Percentiles rank a stretch among this genome's conserved stretches.
phyloP scores from a whole-genome alignment of 2,329 filamentous ascomycete species.

The Scopulariopsis brevicaulis region DNA sequence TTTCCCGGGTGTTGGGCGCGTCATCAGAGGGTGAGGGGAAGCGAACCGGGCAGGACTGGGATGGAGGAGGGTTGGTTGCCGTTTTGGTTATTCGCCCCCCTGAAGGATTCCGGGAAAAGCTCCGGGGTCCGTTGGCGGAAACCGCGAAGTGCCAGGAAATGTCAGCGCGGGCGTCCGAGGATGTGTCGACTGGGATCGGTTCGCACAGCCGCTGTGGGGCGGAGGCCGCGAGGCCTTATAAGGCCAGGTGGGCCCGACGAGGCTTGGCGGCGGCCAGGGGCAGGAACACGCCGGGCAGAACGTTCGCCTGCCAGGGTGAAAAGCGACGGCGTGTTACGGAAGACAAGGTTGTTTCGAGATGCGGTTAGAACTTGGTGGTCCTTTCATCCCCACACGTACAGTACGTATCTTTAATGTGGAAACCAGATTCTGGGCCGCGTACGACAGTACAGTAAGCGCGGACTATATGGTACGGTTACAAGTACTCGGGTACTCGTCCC shows the following conservation, averaged over 20 bases:
- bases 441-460: not conserved
- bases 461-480: not conserved
- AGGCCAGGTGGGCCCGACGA: not conserved
- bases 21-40: not conserved
- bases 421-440: not conserved
- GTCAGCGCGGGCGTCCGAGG: not conserved
- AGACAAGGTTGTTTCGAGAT: not conserved
- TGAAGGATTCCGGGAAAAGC: not conserved
- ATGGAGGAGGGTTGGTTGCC: not conserved
- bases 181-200: not conserved
- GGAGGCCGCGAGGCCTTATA: not conserved
- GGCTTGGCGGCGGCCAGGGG: not conserved
- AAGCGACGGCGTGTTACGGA: not conserved
- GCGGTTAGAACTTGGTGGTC: not conserved
- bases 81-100: not conserved
- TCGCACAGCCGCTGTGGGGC: not conserved
- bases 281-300: not conserved
- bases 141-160: not conserved
- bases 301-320: not conserved
- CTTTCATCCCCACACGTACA: not conserved
- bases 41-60: not conserved
- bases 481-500: too few species aligned
- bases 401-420: not conserved
- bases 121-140: not conserved
- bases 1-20: not conserved